A percentile compares a stretch with the other conserved stretches of the same genome.
Evolutionary conservation across 1,284 basidiomycete genomes (phyloP).

Genomic region (Melampsora americana): DNA sequence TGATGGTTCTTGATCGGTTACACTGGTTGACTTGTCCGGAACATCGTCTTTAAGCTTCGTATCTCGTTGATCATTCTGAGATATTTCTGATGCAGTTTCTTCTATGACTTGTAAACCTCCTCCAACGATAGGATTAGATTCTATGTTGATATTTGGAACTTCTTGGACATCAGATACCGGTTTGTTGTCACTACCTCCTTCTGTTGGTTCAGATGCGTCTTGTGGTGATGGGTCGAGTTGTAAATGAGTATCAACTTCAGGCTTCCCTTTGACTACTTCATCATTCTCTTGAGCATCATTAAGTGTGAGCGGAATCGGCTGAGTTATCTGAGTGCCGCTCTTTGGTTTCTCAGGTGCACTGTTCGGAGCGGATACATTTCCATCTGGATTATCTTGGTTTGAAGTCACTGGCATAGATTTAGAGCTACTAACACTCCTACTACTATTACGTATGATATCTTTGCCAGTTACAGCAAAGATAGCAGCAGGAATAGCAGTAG

Average conservation of each 20-base stretch:
- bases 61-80: neutral
- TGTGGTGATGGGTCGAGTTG: too few relatives aligned
- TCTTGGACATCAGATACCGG: neutral
- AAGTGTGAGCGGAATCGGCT: neutral
- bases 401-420: neutral
- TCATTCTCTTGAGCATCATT: neutral
- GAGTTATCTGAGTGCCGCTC: neutral
- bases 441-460: conserved; percentile 18
- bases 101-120: too few relatives aligned
- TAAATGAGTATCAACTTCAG: too few relatives aligned
- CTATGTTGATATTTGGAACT: too few relatives aligned
- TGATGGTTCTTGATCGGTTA: neutral
- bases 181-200: too few relatives aligned
- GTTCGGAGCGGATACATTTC: too few relatives aligned
- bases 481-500: conserved; percentile 36
- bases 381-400: too few relatives aligned
- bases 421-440: neutral
- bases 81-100: neutral
- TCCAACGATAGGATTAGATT: too few relatives aligned
- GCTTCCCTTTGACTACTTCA: neutral
- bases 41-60: neutral
- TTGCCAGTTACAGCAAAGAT: conserved; percentile 31
- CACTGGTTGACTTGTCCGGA: neutral
- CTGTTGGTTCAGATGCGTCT: too few relatives aligned
- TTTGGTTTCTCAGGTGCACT: neutral